These are phyloP conservation scores for Magnolia sinica DNA, from an alignment of 164 flowering plant species.

Conservation along the genomic window DNA sequence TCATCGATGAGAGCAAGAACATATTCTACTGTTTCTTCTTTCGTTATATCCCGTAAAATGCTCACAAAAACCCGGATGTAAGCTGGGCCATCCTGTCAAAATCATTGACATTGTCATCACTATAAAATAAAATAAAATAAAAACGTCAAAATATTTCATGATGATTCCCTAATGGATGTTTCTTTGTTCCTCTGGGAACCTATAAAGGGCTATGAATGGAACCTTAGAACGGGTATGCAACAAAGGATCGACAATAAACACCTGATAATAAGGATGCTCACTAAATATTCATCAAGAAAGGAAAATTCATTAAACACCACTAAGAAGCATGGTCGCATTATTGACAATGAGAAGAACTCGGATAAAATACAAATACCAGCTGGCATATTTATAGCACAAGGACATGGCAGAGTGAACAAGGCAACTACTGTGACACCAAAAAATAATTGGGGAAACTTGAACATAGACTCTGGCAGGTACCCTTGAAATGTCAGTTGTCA, in stretches of 20 bases:
- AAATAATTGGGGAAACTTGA: not conserved
- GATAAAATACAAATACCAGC: not conserved
- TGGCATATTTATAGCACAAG: not conserved
- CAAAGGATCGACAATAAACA: too few relatives aligned
- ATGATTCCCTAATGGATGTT: not conserved
- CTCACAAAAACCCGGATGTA: slow-evolving; percentile 80
- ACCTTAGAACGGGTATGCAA: not conserved
- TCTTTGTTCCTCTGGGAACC: not conserved
- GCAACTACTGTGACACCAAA: not conserved
- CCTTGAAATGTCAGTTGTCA: not conserved
- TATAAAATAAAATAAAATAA: not conserved
- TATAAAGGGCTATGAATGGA: not conserved
- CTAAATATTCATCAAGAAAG: too few relatives aligned
- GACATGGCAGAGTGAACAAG: not conserved
- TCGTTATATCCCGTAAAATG: slow-evolving; percentile 76
- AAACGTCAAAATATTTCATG: not conserved
- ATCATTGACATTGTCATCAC: slow-evolving; percentile 10
- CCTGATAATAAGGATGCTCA: too few relatives aligned
- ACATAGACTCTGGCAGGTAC: not conserved
- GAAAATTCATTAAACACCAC: too few relatives aligned
- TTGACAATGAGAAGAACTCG: not conserved
- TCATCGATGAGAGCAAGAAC: slow-evolving; percentile 91
- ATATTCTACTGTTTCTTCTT: slow-evolving; percentile 96
- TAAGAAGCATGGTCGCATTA: not conserved
- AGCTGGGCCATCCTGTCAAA: slow-evolving; percentile 89